Evolutionary conservation across 441 rosid genomes (phyloP), one percentile per base, ranked within the genome.

Genomic region (Jatropha multifida): DNA sequence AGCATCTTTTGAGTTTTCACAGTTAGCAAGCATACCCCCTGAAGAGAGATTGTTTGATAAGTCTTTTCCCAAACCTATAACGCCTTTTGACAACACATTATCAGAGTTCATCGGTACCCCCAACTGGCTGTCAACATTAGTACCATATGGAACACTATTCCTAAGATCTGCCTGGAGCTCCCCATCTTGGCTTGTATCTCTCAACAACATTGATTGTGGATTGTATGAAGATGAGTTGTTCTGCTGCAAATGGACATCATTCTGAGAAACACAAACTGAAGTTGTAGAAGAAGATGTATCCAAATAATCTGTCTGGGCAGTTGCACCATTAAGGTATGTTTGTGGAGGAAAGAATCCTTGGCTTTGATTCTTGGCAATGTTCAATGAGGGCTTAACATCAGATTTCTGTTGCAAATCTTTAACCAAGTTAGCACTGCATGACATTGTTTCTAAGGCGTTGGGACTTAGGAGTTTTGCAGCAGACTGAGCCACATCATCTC

Each of bases 221-320:
- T 82, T 81, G 82, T 79, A 84, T 10, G 88, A 77, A 51, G 79
- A 74, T 10, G 82, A 77, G 52, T 80, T 86, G 79, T 82, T 87
- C 66, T 80, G 90, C 77, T 83, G 90, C 71, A 88, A 72, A 71
- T 84, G 86, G 77, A 74, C 75, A 76, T 91, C 90, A 65, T 81
- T 88, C 72, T 85, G 94, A 64, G 94, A 87, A 68, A 84, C 73
- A 80, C 92, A 86, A 62, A 85, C 85, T 52, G 94, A 90, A 37
- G 92, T 87, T n/a, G 90, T 85, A 38, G 96, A 88, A 58, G 96
- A 91, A 74, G 96, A 91, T 12, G 91, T 85, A 76, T 91, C 96
- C 85, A 91, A 83, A 78, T 82, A 90, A 78, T 90, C 92, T 18
- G 82, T 59, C 74, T 83, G 94, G 41, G 85, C 58, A 66, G 77